Base-by-base conservation (phyloP, 768 basidiomycete species). In the Rubroboletus satanas region DNA sequence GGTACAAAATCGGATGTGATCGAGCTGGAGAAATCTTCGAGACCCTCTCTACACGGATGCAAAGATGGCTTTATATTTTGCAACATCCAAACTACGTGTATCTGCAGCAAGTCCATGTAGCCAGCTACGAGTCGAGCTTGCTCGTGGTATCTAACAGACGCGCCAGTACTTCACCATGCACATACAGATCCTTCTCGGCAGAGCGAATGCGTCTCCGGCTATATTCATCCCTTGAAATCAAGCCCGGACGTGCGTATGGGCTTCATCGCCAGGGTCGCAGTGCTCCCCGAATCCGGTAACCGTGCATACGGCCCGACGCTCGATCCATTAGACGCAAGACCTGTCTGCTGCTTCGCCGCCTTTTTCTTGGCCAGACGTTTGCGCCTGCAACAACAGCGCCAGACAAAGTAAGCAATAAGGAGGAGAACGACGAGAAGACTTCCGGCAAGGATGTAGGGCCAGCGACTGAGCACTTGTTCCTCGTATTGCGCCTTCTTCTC, bases 381-480 rank as follows among this genome's bases (percentile, higher is more conserved):
- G 46, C 71, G 66, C 38, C 76, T 66, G 60, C 78, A 80, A 67
- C 86, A 88, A 66, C 83, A 87, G 52, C 75, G 75, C 81, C 83
- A 87, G 23, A 86, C 60, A 56, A 79, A 78, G 51, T 76, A 73
- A 10, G 79, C 80, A 32, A 78, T 53, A 31, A 79, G 59, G 42
- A 82, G 59, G 32, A 77, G 50, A 26, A 83, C 67, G 55, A 83
- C 69, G 3, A 77, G 68, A 28, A 90, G 72, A 57, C 82, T 81
- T 36, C 85, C 88, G 9, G 75, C 57, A 42, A 86, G 76, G 64
- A 88, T 87, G 65, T 85, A 87, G 4, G 84, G 87, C 88, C 85
- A 90, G 55, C 77, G 84, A 63, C 83, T 86, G 62, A 84, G 77
- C 37, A 84, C 74, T 74, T 77, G 73, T 67, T 83, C 85, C 63